Evolutionary conservation across 768 basidiomycete species (phyloP).

Genomic region (Naganishia onofrii): DNA sequence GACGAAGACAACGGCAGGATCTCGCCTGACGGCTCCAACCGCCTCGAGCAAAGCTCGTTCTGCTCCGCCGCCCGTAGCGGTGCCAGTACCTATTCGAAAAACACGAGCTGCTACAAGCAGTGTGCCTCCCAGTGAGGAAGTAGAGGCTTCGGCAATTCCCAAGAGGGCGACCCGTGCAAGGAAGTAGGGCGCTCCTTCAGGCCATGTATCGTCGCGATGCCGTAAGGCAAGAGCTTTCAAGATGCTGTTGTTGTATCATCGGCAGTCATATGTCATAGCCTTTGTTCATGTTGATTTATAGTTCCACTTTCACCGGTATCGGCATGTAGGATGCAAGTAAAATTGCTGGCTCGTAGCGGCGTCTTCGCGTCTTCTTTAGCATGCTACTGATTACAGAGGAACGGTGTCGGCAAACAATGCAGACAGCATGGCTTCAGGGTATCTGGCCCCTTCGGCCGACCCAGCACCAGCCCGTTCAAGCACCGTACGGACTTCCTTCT

Average conservation of each 20-base stretch:
- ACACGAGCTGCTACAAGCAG: conserved; percentile 20
- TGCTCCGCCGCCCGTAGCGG: neutral
- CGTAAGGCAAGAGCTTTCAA: no score
- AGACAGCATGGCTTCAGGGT: conserved; percentile 14
- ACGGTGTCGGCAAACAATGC: conserved; percentile 20
- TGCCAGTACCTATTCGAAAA: neutral
- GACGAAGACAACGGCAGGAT: conserved; percentile 5
- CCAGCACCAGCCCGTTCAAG: conserved; percentile 48
- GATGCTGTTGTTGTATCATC: neutral
- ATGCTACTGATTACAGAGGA: neutral
- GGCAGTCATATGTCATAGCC: neutral
- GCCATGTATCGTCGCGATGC: no score
- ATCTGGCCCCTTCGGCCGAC: conserved; percentile 41
- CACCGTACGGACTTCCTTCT: conserved; percentile 40
- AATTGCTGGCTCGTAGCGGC: neutral
- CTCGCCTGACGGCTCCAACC: conserved; percentile 17
- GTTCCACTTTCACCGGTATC: neutral
- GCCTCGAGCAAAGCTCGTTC: conserved; percentile 22
- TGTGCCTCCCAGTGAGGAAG: neutral
- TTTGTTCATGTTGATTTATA: neutral
- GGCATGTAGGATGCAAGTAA: no score
- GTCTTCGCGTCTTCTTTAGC: neutral
- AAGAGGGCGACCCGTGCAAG: conserved; percentile 32
- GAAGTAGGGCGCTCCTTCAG: conserved; percentile 2
- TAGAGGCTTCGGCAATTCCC: conserved; percentile 6